Evolutionary conservation across 2,329 filamentous ascomycete species (phyloP).

Genomic region (Colletotrichum musicola): DNA sequence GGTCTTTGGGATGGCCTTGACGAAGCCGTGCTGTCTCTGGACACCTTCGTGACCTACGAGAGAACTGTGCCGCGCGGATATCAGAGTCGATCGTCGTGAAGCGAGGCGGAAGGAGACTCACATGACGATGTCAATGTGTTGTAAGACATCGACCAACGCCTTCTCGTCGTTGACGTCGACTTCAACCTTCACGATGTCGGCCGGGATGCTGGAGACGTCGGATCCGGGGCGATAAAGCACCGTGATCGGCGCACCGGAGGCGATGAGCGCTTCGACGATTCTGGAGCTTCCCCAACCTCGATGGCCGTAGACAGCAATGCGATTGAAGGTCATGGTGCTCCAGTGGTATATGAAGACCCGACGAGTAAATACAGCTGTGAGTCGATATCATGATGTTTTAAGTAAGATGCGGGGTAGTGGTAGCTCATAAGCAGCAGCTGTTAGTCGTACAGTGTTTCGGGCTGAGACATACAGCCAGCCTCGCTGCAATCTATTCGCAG

Average conservation of each 20-base stretch:
- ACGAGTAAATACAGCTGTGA: no score
- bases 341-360: no score
- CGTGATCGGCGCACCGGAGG: constrained; percentile 44
- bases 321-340: no score
- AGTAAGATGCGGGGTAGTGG: no score
- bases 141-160: constrained; percentile 5
- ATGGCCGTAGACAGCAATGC: constrained; percentile 45
- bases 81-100: neutral
- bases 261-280: constrained; percentile 42
- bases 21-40: constrained; percentile 42
- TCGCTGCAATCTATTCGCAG: no score
- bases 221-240: constrained; percentile 45
- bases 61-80: constrained; percentile 12
- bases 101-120: neutral
- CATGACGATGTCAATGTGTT: constrained; percentile 33
- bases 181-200: neutral
- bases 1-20: constrained; percentile 45
- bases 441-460: no score
- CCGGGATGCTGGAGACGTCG: constrained; percentile 42
- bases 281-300: constrained; percentile 45
- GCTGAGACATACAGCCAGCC: no score
- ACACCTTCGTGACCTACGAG: constrained; percentile 43
- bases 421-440: no score
- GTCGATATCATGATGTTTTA: no score
- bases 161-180: constrained; percentile 29